Base-by-base conservation (phyloP, 176 grass and related monocot genomes). In the Carex kokanica region DNA sequence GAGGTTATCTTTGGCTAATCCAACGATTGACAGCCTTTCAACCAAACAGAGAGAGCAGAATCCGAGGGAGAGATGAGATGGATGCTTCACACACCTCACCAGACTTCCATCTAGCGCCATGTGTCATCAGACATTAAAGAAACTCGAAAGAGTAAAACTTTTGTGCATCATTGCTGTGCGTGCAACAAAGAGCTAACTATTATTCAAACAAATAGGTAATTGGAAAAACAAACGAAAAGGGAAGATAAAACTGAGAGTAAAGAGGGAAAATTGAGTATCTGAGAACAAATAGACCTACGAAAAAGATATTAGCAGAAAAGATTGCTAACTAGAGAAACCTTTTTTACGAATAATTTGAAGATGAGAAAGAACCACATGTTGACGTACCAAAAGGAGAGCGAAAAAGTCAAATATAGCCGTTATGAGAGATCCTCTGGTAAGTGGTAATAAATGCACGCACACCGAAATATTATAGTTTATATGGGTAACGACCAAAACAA, bases 351-450 rank as follows among this genome's bases (percentile, higher is more conserved):
- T 40, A 24, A 38, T n/a, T 36, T 60, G 54, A 60, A 40, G 53
- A 80, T 27, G 17, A 32, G 43, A 58, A 59, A 60, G 25, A 40
- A 27, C 54, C 36, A 34, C 32, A 34, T 34, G 32, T 34, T 38
- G 74, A 58, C 34, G 54, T 11, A 20, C 9, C 9, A 75, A 71
- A 84, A 58, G 29, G 66, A 41, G 34, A 74, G 69, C 74, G 36
- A 21, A 21, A 84, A 71, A 84, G 83, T 71, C 67, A 75, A 84
- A 84, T 62, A 84, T 75, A 84, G 80, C 80, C 80, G 80, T 82
- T 82, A 64, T n/a, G 11, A 64, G 58, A 17, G 29, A 61, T 81
- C 2, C 7, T 64, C 40, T 49, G 3, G 40, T n/a, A n/a, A n/a
- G n/a, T n/a, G n/a, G n/a, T 8, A 67, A 45, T 64, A 81, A 63